Conservation (phyloP, 805 yeast species). For the Kazachstania viticola region DNA sequence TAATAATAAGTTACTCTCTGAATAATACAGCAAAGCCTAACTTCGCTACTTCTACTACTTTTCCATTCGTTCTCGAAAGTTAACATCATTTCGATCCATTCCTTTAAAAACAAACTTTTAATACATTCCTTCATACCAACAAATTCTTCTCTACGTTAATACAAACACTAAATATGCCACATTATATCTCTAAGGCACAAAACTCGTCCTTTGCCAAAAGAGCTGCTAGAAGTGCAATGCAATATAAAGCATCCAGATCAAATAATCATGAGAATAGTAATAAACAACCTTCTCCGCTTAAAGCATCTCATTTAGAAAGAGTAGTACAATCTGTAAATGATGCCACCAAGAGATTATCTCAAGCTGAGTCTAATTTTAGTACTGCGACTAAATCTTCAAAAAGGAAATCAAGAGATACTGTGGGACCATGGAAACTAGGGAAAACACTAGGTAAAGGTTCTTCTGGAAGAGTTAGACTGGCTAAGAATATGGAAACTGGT, state of each 20-base stretch:
- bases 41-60: too few relatives aligned
- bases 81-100: too few relatives aligned
- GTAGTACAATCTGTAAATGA: conserved; percentile 27
- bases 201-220: conserved; percentile 15
- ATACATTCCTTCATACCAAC: too few relatives aligned
- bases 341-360: conserved; percentile 26
- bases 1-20: too few relatives aligned
- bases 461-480: conserved; percentile 68
- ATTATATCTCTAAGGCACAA: too few relatives aligned
- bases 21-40: too few relatives aligned
- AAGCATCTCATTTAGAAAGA: conserved; percentile 14
- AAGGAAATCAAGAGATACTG: conserved; percentile 29
- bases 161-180: too few relatives aligned
- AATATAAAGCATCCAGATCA: conserved; percentile 3
- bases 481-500: conserved; percentile 57
- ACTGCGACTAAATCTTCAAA: conserved; percentile 21
- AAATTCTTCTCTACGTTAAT: too few relatives aligned
- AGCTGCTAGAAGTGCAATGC: conserved; percentile 21
- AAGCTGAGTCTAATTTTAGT: conserved; percentile 19
- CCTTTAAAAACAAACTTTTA: too few relatives aligned
- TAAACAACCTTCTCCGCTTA: background rate
- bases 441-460: conserved; percentile 75
- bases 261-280: background rate
- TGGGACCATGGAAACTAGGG: conserved; percentile 80
- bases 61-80: too few relatives aligned